Conservation (phyloP, 345 rosid genomes). For the Ailanthus altissimus region DNA sequence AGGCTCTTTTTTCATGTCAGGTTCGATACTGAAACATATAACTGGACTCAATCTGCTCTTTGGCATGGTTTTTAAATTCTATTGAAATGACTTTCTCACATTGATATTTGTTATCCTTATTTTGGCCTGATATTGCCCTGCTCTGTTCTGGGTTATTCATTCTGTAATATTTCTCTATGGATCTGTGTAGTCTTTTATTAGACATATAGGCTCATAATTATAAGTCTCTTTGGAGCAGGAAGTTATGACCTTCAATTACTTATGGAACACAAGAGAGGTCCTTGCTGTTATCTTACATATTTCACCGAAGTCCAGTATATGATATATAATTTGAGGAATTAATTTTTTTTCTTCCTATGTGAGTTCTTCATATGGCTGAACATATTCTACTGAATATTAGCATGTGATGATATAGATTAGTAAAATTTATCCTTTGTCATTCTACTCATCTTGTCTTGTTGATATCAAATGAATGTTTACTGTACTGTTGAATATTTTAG, state of each 20-base stretch:
- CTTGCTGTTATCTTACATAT: background rate
- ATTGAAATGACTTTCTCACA: background rate
- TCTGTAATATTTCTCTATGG: background rate
- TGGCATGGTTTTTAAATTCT: background rate
- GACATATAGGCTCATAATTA: background rate
- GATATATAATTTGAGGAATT: background rate
- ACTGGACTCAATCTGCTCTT: background rate
- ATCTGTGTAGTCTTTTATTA: background rate
- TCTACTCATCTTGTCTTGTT: background rate
- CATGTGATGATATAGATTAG: background rate
- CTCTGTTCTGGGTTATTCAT: background rate
- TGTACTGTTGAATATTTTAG: conserved; percentile 44
- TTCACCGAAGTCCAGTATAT: background rate
- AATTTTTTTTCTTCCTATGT: background rate
- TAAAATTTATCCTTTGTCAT: background rate
- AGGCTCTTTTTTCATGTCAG: background rate
- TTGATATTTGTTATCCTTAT: background rate
- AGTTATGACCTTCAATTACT: background rate
- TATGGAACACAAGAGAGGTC: background rate
- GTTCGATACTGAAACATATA: background rate
- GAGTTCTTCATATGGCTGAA: background rate
- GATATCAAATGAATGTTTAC: conserved; percentile 2
- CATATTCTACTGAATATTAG: background rate
- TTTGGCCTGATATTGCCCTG: background rate
- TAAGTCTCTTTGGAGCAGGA: background rate